Evolutionary conservation across 805 yeast genomes (phyloP).

Genomic region (Ogataea siamensis): DNA sequence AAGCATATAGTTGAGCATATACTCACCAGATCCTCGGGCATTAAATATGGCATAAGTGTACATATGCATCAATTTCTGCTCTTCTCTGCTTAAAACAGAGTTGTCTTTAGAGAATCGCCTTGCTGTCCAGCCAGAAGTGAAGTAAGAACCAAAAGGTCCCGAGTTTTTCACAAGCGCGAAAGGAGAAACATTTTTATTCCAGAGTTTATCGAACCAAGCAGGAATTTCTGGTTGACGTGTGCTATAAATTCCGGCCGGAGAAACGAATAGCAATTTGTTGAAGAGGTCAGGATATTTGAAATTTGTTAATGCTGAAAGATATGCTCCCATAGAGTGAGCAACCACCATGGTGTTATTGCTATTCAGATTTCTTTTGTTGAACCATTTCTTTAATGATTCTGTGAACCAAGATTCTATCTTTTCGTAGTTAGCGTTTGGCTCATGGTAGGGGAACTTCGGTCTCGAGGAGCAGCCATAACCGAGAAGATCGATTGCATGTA

Average conservation of each 20-base stretch:
- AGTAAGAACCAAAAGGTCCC: slow-evolving; percentile 79
- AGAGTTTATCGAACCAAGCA: slow-evolving; percentile 69
- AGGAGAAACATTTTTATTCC: slow-evolving; percentile 82
- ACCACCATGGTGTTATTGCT: slow-evolving; percentile 51
- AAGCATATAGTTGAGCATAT: slow-evolving; percentile 75
- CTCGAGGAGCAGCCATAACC: slow-evolving; percentile 92
- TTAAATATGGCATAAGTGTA: slow-evolving; percentile 85
- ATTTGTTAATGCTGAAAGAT: slow-evolving; percentile 68
- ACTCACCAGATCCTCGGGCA: slow-evolving; percentile 90
- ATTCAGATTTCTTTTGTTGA: slow-evolving; percentile 38
- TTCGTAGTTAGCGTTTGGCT: slow-evolving; percentile 38
- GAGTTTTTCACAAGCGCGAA: slow-evolving; percentile 73
- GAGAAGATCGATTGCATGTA: slow-evolving; percentile 82
- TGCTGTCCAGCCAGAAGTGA: slow-evolving; percentile 87
- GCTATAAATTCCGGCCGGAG: slow-evolving; percentile 83
- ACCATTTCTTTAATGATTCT: slow-evolving; percentile 66
- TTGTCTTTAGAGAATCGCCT: slow-evolving; percentile 63
- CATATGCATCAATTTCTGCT: slow-evolving; percentile 59
- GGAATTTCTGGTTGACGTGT: slow-evolving; percentile 56
- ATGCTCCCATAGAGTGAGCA: slow-evolving; percentile 95
- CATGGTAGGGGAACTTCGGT: slow-evolving; percentile 55
- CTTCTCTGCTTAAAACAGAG: slow-evolving; percentile 38
- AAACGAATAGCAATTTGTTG: slow-evolving; percentile 67
- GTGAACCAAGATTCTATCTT: slow-evolving; percentile 63
- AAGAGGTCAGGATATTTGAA: slow-evolving; percentile 59